These are phyloP conservation scores for Sungouiozyma ichnusensis DNA, from an alignment of 805 yeast species.

Conservation along the genomic window DNA sequence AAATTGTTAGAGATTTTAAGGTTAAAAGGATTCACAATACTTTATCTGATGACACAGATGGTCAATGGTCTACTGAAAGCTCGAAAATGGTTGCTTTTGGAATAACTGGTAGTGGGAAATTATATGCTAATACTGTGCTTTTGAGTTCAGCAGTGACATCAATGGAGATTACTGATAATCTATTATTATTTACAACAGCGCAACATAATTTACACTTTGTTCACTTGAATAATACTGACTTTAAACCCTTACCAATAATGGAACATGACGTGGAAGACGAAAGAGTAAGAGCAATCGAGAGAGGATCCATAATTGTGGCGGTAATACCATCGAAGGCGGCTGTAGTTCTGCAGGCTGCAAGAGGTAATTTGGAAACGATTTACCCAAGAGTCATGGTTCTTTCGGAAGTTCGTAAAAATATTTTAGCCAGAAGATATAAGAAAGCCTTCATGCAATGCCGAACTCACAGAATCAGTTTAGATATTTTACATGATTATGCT, in stretches of 20 bases:
- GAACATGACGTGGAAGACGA: slow-evolving; percentile 48
- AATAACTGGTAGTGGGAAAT: slow-evolving; percentile 61
- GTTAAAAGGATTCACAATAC: slow-evolving; percentile 29
- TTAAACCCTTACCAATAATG: slow-evolving; percentile 32
- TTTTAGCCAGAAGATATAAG: slow-evolving; percentile 45
- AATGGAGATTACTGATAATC: slow-evolving; percentile 56
- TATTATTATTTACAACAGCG: slow-evolving; percentile 76
- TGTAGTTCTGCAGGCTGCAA: slow-evolving; percentile 82
- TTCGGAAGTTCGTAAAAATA: slow-evolving; percentile 65
- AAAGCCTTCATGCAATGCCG: slow-evolving; percentile 81
- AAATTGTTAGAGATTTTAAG: slow-evolving; percentile 53
- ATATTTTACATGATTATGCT: slow-evolving; percentile 78
- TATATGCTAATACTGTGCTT: slow-evolving; percentile 51
- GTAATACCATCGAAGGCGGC: slow-evolving; percentile 74
- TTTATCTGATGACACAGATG: slow-evolving; percentile 14
- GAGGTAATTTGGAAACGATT: slow-evolving; percentile 93
- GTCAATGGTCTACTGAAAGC: slow-evolving; percentile 23
- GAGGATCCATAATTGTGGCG: slow-evolving; percentile 80
- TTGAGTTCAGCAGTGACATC: slow-evolving; percentile 76
- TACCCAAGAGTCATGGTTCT: slow-evolving; percentile 88
- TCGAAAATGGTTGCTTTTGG: slow-evolving; percentile 49
- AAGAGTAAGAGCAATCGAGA: slow-evolving; percentile 77
- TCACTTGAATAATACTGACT: slow-evolving; percentile 43
- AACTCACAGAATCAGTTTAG: slow-evolving; percentile 84
- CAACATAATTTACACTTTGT: slow-evolving; percentile 74